A percentile compares a stretch with the other conserved stretches of the same genome.
Evolutionary conservation across 2,329 filamentous ascomycete species (phyloP).

Genomic region (Penicillium sp.): DNA sequence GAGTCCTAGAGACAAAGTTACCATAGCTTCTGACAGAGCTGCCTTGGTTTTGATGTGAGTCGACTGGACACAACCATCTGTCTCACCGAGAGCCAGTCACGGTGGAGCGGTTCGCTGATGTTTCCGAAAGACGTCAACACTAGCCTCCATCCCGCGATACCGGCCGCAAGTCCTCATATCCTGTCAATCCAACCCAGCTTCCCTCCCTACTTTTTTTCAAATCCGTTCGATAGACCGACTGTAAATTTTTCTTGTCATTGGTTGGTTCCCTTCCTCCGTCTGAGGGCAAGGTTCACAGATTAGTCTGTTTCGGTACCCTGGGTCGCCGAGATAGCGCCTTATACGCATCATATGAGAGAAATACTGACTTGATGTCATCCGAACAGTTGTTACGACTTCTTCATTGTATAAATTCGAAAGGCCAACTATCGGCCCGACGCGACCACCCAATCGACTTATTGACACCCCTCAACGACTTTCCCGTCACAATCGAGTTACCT

Average conservation of each 20-base stretch:
- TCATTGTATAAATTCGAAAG: constrained; percentile 12
- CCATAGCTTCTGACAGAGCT: constrained; percentile 2
- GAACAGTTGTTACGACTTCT: constrained; percentile 20
- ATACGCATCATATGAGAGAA: constrained; percentile 17
- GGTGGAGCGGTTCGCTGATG: constrained; percentile 6
- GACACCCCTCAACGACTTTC: constrained; percentile 3
- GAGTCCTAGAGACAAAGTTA: constrained; percentile 8
- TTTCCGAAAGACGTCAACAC: constrained; percentile 10
- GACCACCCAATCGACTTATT: constrained; percentile 5
- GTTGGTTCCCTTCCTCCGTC: constrained; percentile 21
- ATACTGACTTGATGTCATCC: constrained; percentile 31
- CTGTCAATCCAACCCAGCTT: constrained; percentile 7
- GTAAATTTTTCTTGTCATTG: constrained; percentile 15
- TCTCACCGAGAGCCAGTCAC: background rate
- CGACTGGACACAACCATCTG: background rate
- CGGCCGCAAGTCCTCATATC: constrained; percentile 23
- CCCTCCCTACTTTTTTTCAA: background rate
- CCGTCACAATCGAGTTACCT: background rate
- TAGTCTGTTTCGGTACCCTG: constrained; percentile 24
- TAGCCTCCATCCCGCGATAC: constrained; percentile 16
- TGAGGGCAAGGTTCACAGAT: constrained; percentile 18
- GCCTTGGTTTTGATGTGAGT: constrained; percentile 6
- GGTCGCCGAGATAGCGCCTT: constrained; percentile 13
- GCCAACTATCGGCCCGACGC: constrained; percentile 2
- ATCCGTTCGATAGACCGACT: constrained; percentile 5